A percentile compares a stretch with the other conserved stretches of the same genome.
phyloP scores from a whole-genome alignment of 2,329 filamentous ascomycete genomes.

The Hymenoscyphus repandus region DNA sequence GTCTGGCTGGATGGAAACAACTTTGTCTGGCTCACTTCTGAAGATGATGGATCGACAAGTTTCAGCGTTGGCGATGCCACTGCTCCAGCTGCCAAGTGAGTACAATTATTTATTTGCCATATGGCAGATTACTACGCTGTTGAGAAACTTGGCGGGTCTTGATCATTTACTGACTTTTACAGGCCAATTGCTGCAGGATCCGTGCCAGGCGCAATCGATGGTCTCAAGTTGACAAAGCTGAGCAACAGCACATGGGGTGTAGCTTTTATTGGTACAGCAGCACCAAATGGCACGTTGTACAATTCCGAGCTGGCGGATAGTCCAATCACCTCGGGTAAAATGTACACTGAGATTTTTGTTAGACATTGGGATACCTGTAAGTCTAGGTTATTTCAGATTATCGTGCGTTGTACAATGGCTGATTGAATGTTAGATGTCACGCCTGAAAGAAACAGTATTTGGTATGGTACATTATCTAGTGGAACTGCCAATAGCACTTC shows the following conservation, averaged over 20 bases:
- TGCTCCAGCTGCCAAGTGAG: constrained; percentile 18
- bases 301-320: constrained; percentile 18
- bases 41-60: constrained; percentile 24
- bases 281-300: constrained; percentile 21
- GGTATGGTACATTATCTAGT: constrained; percentile 21
- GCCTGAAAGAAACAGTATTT: constrained; percentile 21
- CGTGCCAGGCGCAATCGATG: constrained; percentile 19
- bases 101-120: not conserved
- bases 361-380: constrained; percentile 26
- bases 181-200: constrained; percentile 20
- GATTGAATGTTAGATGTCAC: constrained; percentile 13
- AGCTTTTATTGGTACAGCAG: constrained; percentile 18
- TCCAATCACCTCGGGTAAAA: constrained; percentile 14
- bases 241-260: constrained; percentile 15
- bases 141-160: not conserved
- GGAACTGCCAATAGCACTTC: constrained; percentile 7
- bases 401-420: not conserved
- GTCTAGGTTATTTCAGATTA: not conserved
- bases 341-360: constrained; percentile 22
- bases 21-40: constrained; percentile 20
- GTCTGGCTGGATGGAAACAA: constrained; percentile 22
- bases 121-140: not conserved
- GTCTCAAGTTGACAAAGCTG: constrained; percentile 19
- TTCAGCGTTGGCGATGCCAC: constrained; percentile 22
- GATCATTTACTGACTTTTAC: constrained; percentile 8